These are phyloP conservation scores for Hondaea fermentalgiana DNA, from an alignment of 108 stramenopile genomes.

Conservation along the genomic window DNA sequence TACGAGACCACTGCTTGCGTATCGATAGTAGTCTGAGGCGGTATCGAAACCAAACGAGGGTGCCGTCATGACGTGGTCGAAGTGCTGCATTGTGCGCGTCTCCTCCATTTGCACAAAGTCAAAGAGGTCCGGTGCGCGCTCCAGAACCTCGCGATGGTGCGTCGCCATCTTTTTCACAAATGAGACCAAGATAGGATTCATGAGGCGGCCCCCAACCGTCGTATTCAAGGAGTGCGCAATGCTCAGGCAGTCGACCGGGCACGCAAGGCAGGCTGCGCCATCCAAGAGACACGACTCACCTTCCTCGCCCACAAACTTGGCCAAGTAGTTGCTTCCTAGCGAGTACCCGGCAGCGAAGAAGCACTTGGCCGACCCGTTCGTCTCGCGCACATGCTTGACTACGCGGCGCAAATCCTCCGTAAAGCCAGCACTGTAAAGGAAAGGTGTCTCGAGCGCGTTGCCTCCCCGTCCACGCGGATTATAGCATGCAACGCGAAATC, in stretches of 20 bases:
- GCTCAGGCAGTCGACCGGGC: constrained; percentile 10
- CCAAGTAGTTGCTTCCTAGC: not conserved
- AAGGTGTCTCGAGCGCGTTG: not conserved
- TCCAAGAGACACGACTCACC: not conserved
- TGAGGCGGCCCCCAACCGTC: not conserved
- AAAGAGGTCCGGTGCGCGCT: not conserved
- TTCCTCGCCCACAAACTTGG: constrained; percentile 7
- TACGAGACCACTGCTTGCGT: not conserved
- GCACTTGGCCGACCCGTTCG: not conserved
- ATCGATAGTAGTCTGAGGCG: not conserved
- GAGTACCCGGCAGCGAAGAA: constrained; percentile 2
- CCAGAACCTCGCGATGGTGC: not conserved
- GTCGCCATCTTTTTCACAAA: not conserved
- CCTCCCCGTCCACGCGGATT: constrained; percentile 13
- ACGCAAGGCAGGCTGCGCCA: not conserved
- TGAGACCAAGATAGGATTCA: not conserved
- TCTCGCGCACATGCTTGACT: not conserved
- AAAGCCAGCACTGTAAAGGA: not conserved
- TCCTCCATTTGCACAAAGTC: not conserved
- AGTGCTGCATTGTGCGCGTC: not conserved
- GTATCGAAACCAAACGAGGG: not conserved
- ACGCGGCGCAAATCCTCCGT: not conserved
- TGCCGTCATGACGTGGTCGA: not conserved
- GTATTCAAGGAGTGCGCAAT: not conserved
- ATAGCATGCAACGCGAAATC: constrained; percentile 8